phyloP scores from a whole-genome alignment of 2,329 filamentous ascomycete species.

The Fusarium albosuccineum region DNA sequence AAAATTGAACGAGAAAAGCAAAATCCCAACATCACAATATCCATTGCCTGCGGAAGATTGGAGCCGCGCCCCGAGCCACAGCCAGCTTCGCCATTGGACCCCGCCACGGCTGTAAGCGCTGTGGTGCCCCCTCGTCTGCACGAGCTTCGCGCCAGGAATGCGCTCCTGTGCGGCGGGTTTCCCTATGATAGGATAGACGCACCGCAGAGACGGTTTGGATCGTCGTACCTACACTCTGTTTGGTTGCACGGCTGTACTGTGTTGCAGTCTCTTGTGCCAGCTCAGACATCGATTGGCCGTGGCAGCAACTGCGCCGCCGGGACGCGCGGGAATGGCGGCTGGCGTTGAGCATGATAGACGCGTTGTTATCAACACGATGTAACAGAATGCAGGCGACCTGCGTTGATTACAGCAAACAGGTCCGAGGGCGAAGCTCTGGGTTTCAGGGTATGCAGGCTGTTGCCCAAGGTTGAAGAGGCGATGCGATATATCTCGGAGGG shows the following conservation, averaged over 20 bases:
- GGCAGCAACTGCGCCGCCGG: slow-evolving; percentile 17
- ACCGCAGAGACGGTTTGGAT: background rate
- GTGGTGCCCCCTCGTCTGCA: slow-evolving; percentile 19
- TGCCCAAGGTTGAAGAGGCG: background rate
- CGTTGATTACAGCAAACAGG: slow-evolving; percentile 9
- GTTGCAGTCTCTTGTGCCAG: slow-evolving; percentile 9
- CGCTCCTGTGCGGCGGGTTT: background rate
- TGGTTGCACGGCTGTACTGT: slow-evolving; percentile 11
- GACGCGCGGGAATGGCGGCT: slow-evolving; percentile 41
- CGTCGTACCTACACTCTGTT: background rate
- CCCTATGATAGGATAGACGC: background rate
- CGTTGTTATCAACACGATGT: slow-evolving; percentile 19
- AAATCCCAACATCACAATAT: background rate
- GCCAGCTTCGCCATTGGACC: background rate
- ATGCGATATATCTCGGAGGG: background rate
- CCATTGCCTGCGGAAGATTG: background rate
- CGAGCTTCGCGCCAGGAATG: background rate
- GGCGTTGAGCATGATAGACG: slow-evolving; percentile 32
- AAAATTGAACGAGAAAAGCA: slow-evolving; percentile 1
- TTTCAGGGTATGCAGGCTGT: slow-evolving; percentile 28
- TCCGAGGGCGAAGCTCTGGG: slow-evolving; percentile 12
- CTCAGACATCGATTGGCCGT: slow-evolving; percentile 11
- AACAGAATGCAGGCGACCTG: slow-evolving; percentile 5
- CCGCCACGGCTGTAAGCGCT: slow-evolving; percentile 28
- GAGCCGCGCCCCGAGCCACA: background rate